Base-by-base conservation (phyloP, 805 yeast species). In the Pichia cabralensis region DNA sequence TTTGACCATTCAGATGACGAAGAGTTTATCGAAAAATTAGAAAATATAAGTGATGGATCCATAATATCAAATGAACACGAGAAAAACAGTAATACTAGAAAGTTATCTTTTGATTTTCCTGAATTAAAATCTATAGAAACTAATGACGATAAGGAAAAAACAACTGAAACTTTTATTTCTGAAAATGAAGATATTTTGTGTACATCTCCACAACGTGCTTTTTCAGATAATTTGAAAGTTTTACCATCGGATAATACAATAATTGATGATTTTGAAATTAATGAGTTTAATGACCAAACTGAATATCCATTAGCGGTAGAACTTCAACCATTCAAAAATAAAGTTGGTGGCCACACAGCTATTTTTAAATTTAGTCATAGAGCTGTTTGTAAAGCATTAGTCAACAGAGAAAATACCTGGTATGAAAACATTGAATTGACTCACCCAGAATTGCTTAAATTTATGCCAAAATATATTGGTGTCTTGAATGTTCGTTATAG, bases 261-360 rank as follows among this genome's bases (percentile, higher is more conserved):
- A n/a, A 13, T 8, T 14, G 6, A 24, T 10, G n/a, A 12, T 22
- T 22, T 22, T 10, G 11, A 8, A 16, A 13, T 15, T 2, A 16
- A 26, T 15, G 12, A 15, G 9, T 10, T 21, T 6, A n/a, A 28
- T 13, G 54, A 51, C 8, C 56, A 56, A 8, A 55, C 60, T 6
- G 60, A 64, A 26, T 80, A 65, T 44, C 81, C 86, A 3, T 58
- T 85, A 21, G 82, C 95, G 1, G 95, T 88, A 1, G 96, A 89
- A 53, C 60, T 89, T 39, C 74, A 83, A 35, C 97, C 97, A 2
- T 89, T 88, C 59, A 77, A 79, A 36, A 86, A 92, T 53, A 86
- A 83, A 52, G 97, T 92, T 16, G 99, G 99, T 7, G 99, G 99
- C 1, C 99, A 92, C 54, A 89, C 96, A 0, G 96, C 96, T 2